These are phyloP conservation scores for Phallus indusiatus DNA, from an alignment of 768 basidiomycete species.

Conservation along the genomic window DNA sequence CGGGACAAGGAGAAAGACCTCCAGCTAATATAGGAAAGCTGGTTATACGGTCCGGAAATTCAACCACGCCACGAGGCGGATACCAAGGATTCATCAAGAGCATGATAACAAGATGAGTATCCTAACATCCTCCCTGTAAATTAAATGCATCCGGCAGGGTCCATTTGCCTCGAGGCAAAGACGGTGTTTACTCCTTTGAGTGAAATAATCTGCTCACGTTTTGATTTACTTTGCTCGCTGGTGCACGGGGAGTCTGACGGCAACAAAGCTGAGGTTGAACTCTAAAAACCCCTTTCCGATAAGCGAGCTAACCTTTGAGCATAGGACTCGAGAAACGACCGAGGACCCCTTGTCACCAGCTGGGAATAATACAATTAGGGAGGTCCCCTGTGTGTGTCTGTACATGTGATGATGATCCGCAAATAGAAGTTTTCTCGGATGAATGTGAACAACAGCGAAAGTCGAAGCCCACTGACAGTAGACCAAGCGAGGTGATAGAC, in stretches of 20 bases:
- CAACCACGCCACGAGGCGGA: neutral
- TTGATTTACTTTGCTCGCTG: neutral
- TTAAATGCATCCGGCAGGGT: neutral
- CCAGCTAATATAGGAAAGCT: neutral
- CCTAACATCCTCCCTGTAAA: neutral
- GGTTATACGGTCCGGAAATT: neutral
- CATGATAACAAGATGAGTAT: neutral
- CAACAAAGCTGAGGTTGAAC: neutral
- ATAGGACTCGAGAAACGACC: too few species aligned
- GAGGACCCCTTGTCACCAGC: neutral
- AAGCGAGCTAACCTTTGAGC: neutral
- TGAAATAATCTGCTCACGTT: neutral
- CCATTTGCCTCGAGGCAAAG: neutral
- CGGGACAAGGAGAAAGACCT: neutral
- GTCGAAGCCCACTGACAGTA: neutral
- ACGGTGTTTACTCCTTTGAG: neutral
- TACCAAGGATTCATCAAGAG: neutral
- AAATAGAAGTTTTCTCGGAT: neutral
- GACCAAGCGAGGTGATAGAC: neutral
- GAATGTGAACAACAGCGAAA: neutral
- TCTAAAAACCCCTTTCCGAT: neutral
- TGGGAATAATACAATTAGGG: neutral
- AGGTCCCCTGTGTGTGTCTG: neutral
- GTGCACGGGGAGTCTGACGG: neutral
- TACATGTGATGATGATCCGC: neutral